Evolutionary conservation across 2,329 filamentous ascomycete species (phyloP).

Genomic region (Cordyceps militaris): DNA sequence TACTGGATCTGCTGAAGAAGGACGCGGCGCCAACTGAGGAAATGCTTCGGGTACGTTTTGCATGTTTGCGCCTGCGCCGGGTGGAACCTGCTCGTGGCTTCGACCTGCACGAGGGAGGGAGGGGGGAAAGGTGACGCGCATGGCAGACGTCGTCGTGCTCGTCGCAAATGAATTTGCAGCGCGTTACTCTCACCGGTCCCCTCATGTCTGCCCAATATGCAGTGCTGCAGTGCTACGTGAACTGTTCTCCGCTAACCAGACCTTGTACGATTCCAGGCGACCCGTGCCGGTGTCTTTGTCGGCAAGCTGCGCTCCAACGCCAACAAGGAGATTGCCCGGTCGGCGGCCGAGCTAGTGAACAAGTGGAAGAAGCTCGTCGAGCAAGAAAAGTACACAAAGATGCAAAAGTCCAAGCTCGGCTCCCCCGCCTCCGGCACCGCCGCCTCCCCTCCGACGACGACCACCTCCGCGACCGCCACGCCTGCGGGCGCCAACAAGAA

Average conservation of each 20-base stretch:
- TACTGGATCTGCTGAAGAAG: constrained; percentile 73
- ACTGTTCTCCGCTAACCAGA: constrained; percentile 2
- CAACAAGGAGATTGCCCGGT: constrained; percentile 71
- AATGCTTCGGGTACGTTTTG: constrained; percentile 62
- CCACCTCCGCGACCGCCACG: constrained; percentile 20
- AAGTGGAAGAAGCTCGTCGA: constrained; percentile 83
- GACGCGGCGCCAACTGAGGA: constrained; percentile 82
- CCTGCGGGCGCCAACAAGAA: constrained; percentile 26
- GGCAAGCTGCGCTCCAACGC: constrained; percentile 71
- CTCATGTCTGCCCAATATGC: background rate
- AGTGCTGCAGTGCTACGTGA: background rate
- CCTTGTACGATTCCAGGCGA: constrained; percentile 44
- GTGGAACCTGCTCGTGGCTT: background rate
- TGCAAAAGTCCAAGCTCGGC: constrained; percentile 33
- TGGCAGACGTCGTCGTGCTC: background rate
- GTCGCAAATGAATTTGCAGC: background rate
- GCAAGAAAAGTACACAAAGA: constrained; percentile 45
- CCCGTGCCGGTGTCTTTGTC: constrained; percentile 84
- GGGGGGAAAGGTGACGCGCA: background rate
- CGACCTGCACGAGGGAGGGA: background rate
- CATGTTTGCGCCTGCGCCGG: background rate
- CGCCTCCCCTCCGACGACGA: constrained; percentile 40
- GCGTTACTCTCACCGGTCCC: background rate
- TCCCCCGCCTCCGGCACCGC: constrained; percentile 39
- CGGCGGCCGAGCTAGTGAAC: constrained; percentile 74